phyloP scores from a whole-genome alignment of 2,329 filamentous ascomycete species.

The Diaporthe citriasiana region DNA sequence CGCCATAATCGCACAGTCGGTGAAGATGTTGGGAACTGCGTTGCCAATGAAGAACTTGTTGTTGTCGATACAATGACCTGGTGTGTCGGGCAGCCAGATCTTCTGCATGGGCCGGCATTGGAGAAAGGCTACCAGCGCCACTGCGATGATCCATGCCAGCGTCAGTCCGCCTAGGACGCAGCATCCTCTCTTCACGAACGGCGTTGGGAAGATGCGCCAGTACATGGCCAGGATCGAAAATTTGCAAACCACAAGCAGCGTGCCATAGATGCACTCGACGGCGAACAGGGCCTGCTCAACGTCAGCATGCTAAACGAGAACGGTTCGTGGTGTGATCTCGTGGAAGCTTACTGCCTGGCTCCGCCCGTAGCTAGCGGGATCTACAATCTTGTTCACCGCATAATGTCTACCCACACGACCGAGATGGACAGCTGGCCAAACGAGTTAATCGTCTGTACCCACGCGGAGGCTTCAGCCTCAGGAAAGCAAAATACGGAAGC shows the following conservation, averaged over 20 bases:
- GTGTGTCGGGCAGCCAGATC: slow-evolving; percentile 18
- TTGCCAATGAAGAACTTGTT: slow-evolving; percentile 33
- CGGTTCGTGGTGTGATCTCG: not conserved
- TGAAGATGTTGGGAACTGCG: slow-evolving; percentile 24
- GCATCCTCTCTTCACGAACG: slow-evolving; percentile 21
- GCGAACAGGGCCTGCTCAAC: slow-evolving; percentile 4
- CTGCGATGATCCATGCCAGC: slow-evolving; percentile 20
- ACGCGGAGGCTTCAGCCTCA: not conserved
- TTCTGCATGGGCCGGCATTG: slow-evolving; percentile 6
- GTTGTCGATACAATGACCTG: slow-evolving; percentile 24
- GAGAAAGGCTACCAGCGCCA: slow-evolving; percentile 14
- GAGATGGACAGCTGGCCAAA: slow-evolving; percentile 8
- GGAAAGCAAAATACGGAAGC: not conserved
- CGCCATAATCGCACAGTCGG: slow-evolving; percentile 28
- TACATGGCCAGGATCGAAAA: slow-evolving; percentile 32
- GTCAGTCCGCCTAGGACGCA: slow-evolving; percentile 20
- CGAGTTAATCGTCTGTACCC: not conserved
- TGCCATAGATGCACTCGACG: slow-evolving; percentile 21
- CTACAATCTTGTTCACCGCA: slow-evolving; percentile 25
- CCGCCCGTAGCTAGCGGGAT: slow-evolving; percentile 8
- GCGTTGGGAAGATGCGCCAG: slow-evolving; percentile 35
- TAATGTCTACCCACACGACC: slow-evolving; percentile 25
- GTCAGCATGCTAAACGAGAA: not conserved
- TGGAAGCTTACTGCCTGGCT: slow-evolving; percentile 8
- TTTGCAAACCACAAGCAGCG: slow-evolving; percentile 6